Base-by-base conservation (phyloP, 2,329 filamentous ascomycete genomes). In the Fusarium caatingaense region DNA sequence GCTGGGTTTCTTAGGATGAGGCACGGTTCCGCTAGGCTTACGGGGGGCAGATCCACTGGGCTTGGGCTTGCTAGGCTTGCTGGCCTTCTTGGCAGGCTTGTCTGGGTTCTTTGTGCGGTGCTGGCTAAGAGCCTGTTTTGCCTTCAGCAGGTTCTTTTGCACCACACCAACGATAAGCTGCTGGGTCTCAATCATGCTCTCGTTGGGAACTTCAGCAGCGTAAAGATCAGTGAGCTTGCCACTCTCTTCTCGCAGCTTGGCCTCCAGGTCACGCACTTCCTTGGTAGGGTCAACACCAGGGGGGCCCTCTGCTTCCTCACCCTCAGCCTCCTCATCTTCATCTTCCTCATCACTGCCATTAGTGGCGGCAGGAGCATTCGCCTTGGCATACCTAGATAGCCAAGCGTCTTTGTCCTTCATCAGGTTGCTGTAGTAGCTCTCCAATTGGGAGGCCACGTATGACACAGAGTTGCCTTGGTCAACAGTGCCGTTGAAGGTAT, bases 371-470 rank as follows among this genome's bases (percentile, higher is more conserved):
- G 89, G 89, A 11, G 87, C 78, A 40, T 83, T 82, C 12, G 78
- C 79, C 48, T 77, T 89, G 61, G 91, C 90, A 75, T 97, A 90
- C 68, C 90, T 88, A 44, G 91, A 88, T 75, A 98, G 86, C 89
- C 93, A 98, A 40, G 89, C 87, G 20, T 92, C 87, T 81, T 97
- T 98, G 74, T 91, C 89, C 10, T 86, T 85, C 89, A 95, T 94
- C 76, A 94, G 87, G 8, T 80, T 79, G 64, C 93, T 89, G 80
- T 97, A 98, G 2, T 95, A 77, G 7, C 88, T 86, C 77, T 97
- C 89, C 5, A 97, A 83, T 63, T 89, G 83, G 72, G 92, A 89
- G 15, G 93, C 95, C 70, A 91, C 85, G 30, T 85, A 79, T 61
- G 93, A 90, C 18, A 97, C 92, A 1, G 89, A 86, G 68, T 97